phyloP scores from a whole-genome alignment of 768 basidiomycete genomes.

The Leccinellum luteum region DNA sequence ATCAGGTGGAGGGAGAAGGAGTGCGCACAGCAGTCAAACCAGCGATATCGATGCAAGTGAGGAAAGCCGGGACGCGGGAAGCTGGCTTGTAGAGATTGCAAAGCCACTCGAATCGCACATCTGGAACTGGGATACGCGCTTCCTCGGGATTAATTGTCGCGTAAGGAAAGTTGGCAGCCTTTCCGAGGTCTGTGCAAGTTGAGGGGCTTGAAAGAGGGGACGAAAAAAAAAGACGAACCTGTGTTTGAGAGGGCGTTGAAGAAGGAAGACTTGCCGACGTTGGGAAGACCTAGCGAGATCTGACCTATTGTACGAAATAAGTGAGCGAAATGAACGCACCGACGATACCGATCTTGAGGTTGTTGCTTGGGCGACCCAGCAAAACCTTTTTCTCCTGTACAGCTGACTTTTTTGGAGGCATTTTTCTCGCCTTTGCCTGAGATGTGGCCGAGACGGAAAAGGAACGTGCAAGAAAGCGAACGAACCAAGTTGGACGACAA shows the following conservation, averaged over 20 bases:
- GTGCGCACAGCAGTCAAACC: constrained; percentile 84
- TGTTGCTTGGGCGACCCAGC: constrained; percentile 92
- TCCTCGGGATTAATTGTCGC: constrained; percentile 92
- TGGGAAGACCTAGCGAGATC: constrained; percentile 68
- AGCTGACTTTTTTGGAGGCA: constrained; percentile 89
- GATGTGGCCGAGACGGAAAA: constrained; percentile 39
- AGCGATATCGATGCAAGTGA: constrained; percentile 98
- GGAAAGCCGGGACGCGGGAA: constrained; percentile 85
- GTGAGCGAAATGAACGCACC: constrained; percentile 51
- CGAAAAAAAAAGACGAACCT: constrained; percentile 44
- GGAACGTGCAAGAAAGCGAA: constrained; percentile 17
- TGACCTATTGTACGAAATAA: background rate
- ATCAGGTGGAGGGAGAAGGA: background rate
- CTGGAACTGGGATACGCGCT: constrained; percentile 95
- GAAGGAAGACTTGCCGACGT: constrained; percentile 99
- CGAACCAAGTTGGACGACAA: constrained; percentile 13
- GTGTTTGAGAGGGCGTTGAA: constrained; percentile 96
- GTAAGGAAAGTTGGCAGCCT: constrained; percentile 97
- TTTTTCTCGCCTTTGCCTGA: constrained; percentile 54
- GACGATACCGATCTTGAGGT: constrained; percentile 98
- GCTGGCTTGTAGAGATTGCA: constrained; percentile 87
- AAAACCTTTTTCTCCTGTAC: constrained; percentile 78
- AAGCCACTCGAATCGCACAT: constrained; percentile 93
- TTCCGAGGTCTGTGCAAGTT: constrained; percentile 66
- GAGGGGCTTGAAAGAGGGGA: background rate